These are phyloP conservation scores for Sporothrix globosa DNA, from an alignment of 2,329 filamentous ascomycete genomes.

Conservation along the genomic window DNA sequence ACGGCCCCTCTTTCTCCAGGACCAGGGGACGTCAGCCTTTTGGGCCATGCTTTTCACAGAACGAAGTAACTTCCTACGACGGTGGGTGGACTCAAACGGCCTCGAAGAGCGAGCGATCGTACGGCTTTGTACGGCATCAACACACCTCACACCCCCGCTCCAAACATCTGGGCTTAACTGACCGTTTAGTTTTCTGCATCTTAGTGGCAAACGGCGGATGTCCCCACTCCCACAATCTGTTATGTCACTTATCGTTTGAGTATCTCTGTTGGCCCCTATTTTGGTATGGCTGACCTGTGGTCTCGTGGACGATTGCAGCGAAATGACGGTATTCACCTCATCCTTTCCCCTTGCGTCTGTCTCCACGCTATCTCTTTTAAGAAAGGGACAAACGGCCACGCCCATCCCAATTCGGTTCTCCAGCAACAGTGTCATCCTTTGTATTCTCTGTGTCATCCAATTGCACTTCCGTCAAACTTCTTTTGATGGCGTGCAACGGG, in stretches of 20 bases:
- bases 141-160: too few species aligned
- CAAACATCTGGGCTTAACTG: not conserved
- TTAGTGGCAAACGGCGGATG: slow-evolving; percentile 10
- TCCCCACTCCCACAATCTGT: not conserved
- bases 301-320: slow-evolving; percentile 23
- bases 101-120: not conserved
- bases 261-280: not conserved
- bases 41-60: not conserved
- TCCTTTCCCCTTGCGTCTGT: slow-evolving; percentile 4
- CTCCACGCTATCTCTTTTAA: not conserved
- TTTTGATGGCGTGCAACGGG: not conserved
- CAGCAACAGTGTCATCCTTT: not conserved
- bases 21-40: not conserved
- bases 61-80: not conserved
- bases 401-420: not conserved
- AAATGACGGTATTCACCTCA: slow-evolving; percentile 25
- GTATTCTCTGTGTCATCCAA: not conserved
- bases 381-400: not conserved
- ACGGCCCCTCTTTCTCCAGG: not conserved
- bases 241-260: too few species aligned
- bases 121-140: not conserved
- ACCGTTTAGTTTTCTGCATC: slow-evolving; percentile 22
- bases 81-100: not conserved
- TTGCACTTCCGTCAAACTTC: not conserved
- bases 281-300: not conserved